Conservation (phyloP, 2,329 filamentous ascomycete genomes). For the Pseudogymnoascus sp. region DNA sequence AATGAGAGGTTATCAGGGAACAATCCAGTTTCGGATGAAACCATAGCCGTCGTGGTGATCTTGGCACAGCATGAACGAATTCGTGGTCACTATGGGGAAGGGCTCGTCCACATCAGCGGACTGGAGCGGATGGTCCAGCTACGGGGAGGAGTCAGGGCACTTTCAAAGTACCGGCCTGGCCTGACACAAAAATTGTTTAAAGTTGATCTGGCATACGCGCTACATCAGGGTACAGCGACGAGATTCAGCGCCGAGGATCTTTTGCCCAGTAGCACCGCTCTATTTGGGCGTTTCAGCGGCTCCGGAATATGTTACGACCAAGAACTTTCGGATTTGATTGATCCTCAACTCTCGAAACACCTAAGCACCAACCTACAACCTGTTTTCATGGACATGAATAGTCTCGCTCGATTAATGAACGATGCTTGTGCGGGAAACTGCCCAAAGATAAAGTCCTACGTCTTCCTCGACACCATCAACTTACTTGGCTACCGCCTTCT, state of each 20-base stretch:
- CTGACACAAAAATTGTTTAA: slow-evolving; percentile 22
- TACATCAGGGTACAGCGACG: slow-evolving; percentile 19
- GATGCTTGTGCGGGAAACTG: slow-evolving; percentile 1
- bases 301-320: background rate
- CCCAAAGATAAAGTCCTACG: slow-evolving; percentile 15
- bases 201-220: slow-evolving; percentile 23
- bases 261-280: background rate
- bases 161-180: slow-evolving; percentile 15
- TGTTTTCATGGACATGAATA: slow-evolving; percentile 16
- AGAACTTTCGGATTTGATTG: background rate
- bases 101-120: slow-evolving; percentile 27
- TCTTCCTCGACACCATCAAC: slow-evolving; percentile 24
- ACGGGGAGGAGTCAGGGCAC: slow-evolving; percentile 24
- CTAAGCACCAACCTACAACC: slow-evolving; percentile 10
- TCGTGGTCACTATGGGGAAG: slow-evolving; percentile 18
- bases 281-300: background rate
- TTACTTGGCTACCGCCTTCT: slow-evolving; percentile 24
- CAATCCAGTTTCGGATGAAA: slow-evolving; percentile 23
- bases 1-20: slow-evolving; percentile 24
- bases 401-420: slow-evolving; percentile 20
- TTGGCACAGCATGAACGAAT: slow-evolving; percentile 24
- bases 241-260: slow-evolving; percentile 13
- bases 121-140: slow-evolving; percentile 25
- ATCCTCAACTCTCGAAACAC: background rate
- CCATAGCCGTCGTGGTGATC: slow-evolving; percentile 24